phyloP scores from a whole-genome alignment of 176 grass and related monocot genomes.

The Carex littledalei region DNA sequence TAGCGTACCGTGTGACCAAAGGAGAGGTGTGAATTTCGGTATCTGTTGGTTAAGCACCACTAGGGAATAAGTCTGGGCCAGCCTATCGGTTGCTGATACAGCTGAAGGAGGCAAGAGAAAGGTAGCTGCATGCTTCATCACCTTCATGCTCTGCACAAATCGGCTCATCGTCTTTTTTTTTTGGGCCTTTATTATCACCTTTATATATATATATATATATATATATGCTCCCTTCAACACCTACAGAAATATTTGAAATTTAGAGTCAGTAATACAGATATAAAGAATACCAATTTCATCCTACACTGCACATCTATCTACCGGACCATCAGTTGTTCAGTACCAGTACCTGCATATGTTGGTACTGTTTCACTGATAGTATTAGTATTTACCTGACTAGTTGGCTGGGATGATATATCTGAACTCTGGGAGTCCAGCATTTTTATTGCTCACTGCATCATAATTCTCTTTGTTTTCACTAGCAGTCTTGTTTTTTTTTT shows the following conservation, averaged over 20 bases:
- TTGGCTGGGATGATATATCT: neutral
- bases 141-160: constrained; percentile 35
- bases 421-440: neutral
- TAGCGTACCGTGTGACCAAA: constrained; percentile 60
- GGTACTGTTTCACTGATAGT: neutral
- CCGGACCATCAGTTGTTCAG: neutral
- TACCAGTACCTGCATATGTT: neutral
- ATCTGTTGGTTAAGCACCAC: constrained; percentile 77
- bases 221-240: neutral
- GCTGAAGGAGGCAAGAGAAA: constrained; percentile 51
- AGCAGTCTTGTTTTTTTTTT: neutral
- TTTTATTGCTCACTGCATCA: neutral
- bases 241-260: neutral
- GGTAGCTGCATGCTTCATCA: constrained; percentile 51
- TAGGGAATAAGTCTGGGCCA: constrained; percentile 40
- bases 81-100: constrained; percentile 17
- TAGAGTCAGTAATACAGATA: neutral
- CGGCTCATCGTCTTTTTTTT: constrained; percentile 31
- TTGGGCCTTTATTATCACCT: neutral
- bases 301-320: neutral
- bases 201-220: neutral
- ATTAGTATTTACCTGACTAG: neutral
- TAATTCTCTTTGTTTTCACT: neutral
- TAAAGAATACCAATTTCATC: neutral
- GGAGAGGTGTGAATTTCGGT: constrained; percentile 49